These are phyloP conservation scores for Aspergillus transmontanensis DNA, from an alignment of 2,329 filamentous ascomycete species.

Conservation along the genomic window DNA sequence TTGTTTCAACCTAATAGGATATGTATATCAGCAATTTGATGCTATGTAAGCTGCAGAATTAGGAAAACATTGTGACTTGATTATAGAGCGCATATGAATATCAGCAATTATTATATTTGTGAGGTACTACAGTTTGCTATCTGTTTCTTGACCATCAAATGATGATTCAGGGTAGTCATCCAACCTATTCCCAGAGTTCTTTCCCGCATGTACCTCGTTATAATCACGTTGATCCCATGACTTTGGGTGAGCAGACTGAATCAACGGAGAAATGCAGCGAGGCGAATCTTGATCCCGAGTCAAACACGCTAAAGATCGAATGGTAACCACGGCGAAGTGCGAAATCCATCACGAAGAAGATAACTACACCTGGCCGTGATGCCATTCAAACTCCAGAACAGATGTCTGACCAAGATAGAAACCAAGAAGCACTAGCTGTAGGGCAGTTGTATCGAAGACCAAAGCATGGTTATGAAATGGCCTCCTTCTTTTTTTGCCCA, in stretches of 20 bases:
- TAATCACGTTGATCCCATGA: constrained; percentile 37
- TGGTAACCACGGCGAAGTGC: constrained; percentile 5
- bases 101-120: neutral
- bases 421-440: constrained; percentile 43
- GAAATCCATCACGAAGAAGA: constrained; percentile 45
- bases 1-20: constrained; percentile 22
- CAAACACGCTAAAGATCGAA: neutral
- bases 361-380: constrained; percentile 27
- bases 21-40: constrained; percentile 17
- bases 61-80: neutral
- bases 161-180: neutral
- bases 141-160: neutral
- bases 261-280: constrained; percentile 27
- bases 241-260: constrained; percentile 22
- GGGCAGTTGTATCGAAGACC: constrained; percentile 63
- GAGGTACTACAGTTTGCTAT: neutral
- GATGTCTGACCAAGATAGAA: neutral
- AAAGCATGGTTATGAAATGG: constrained; percentile 50
- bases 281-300: constrained; percentile 19
- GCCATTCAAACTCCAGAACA: constrained; percentile 8
- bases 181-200: neutral
- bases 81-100: neutral
- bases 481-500: constrained; percentile 60
- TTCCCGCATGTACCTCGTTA: constrained; percentile 37
- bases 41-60: neutral